These are phyloP conservation scores for Stellera chamaejasme DNA, from an alignment of 345 rosid species.

Conservation along the genomic window DNA sequence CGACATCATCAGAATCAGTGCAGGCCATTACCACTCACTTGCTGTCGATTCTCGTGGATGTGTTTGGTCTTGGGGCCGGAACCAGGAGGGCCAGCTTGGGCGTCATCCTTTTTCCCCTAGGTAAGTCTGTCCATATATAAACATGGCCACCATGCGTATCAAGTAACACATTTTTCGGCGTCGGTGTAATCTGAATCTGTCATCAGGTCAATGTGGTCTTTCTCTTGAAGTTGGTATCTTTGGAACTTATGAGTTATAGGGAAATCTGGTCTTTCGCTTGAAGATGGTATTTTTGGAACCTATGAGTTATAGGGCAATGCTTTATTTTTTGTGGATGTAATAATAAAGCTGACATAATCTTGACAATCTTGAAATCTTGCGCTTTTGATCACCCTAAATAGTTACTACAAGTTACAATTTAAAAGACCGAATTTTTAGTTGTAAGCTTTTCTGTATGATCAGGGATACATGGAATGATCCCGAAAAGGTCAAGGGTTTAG, in stretches of 20 bases:
- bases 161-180: background rate
- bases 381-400: no score
- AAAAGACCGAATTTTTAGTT: slow-evolving; percentile 3
- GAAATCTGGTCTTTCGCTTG: no score
- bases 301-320: background rate
- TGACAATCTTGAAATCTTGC: no score
- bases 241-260: background rate
- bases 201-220: no score
- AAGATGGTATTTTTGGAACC: background rate
- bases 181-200: background rate
- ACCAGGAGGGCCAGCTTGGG: slow-evolving; percentile 78
- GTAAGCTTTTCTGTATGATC: slow-evolving; percentile 9
- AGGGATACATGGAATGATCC: slow-evolving; percentile 61
- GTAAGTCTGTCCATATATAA: slow-evolving; percentile 13
- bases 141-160: background rate
- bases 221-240: no score
- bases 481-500: slow-evolving; percentile 57
- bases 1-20: slow-evolving; percentile 36
- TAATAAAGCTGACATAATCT: no score
- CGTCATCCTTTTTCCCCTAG: slow-evolving; percentile 33
- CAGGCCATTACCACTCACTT: slow-evolving; percentile 93
- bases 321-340: no score
- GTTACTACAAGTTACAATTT: background rate
- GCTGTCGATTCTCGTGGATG: slow-evolving; percentile 69
- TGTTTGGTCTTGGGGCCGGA: slow-evolving; percentile 92